phyloP scores from a whole-genome alignment of 2,329 filamentous ascomycete species.

The Alternaria gansuensis region DNA sequence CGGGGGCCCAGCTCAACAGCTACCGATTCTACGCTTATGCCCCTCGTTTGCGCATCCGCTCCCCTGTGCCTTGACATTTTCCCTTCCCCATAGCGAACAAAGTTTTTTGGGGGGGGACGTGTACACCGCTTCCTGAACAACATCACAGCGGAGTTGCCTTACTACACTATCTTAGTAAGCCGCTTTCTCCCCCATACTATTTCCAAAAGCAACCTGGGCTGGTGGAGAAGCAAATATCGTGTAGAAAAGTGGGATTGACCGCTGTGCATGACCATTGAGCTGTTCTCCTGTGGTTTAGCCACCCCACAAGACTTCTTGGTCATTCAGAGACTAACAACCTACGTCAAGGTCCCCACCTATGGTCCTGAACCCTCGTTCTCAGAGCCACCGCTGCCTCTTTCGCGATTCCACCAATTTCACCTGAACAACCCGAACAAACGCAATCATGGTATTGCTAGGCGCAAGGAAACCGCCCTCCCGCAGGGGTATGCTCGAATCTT shows the following conservation, averaged over 20 bases:
- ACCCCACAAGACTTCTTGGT: conserved; percentile 6
- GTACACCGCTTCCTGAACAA: conserved; percentile 19
- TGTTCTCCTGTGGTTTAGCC: conserved; percentile 12
- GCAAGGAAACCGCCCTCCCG: conserved; percentile 72
- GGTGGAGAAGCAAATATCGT: conserved; percentile 23
- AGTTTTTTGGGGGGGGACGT: background rate
- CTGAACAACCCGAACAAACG: conserved; percentile 23
- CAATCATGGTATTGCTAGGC: conserved; percentile 71
- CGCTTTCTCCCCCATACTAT: conserved; percentile 8
- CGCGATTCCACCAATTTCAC: conserved; percentile 8
- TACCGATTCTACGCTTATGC: conserved; percentile 12
- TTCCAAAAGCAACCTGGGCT: conserved; percentile 32
- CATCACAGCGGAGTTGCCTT: conserved; percentile 18
- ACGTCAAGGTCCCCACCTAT: conserved; percentile 16
- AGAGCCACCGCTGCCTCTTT: conserved; percentile 1
- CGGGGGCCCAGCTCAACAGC: conserved; percentile 23
- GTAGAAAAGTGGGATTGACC: conserved; percentile 18
- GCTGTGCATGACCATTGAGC: conserved; percentile 21
- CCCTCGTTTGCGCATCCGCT: conserved; percentile 17
- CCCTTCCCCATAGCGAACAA: background rate
- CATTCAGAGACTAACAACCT: conserved; percentile 15
- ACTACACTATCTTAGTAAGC: conserved; percentile 33
- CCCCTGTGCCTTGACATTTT: conserved; percentile 1
- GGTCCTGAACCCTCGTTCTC: conserved; percentile 12
- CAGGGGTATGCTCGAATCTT: conserved; percentile 69